Evolutionary conservation across 139 green algal species (phyloP), one percentile per base, ranked within the genome.

Genomic region (Microglena sp.): DNA sequence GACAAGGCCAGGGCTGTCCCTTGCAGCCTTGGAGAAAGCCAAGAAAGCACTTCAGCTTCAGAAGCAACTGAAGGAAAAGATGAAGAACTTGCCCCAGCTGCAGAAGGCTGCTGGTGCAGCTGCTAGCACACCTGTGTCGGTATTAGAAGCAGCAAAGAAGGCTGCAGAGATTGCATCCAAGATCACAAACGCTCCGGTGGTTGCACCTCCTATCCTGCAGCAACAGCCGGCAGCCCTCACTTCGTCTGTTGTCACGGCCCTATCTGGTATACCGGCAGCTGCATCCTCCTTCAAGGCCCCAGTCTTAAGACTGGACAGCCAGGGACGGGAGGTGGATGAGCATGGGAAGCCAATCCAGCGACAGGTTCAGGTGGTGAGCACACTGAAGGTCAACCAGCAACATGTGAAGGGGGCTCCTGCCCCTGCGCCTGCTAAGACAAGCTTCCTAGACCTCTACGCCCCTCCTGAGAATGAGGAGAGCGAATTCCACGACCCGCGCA

Each of bases 261-360:
- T 28, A 2, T 18, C 30, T 0, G 57, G 21, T 0, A 46, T 35
- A 2, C 54, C 55, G 2, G 53, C 59, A 26, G 45, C 53, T 21
- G 33, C 45, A 1, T 4, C 24, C 5, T 6, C 50, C 4, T 46
- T 45, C 29, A 22, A 40, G 44, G 72, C 76, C 5, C 59, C 69
- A 24, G 63, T 71, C 2, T 69, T 88, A 36, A 29, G 74, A 28
- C 56, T 88, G 21, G 82, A 88, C 29, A 69, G 76, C 1, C 60
- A 81, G 53, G 78, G 82, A 4, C 64, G 82, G 4, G 77, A 86
- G 32, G 33, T 88, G n/a, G 81, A 86, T 54, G 76, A 83, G 35
- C 60, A 63, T 26, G 76, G 76, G 15, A 75, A 75, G 21, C 8
- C 32, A 6, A 29, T 69, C 45, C 33, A 35, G 29, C 58, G 33